Conservation (phyloP, 192 early-diverging fungal species). For the Coemansia sp. region DNA sequence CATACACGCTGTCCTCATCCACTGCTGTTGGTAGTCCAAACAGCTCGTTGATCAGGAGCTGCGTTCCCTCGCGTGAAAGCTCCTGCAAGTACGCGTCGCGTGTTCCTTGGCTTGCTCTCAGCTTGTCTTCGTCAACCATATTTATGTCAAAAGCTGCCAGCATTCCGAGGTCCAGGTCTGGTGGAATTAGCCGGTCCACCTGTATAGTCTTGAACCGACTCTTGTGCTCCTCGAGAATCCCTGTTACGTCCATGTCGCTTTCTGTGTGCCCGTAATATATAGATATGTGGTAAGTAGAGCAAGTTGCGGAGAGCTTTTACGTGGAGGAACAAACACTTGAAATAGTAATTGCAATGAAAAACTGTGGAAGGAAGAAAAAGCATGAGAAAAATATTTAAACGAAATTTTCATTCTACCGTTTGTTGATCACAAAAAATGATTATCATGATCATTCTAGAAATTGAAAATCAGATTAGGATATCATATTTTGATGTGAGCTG, state of each 20-base stretch:
- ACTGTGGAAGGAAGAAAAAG: not conserved
- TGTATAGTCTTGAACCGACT: constrained; percentile 70
- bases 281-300: not conserved
- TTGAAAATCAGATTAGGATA: too few species aligned
- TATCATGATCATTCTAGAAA: too few species aligned
- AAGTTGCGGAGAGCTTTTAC: not conserved
- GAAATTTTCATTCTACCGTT: not conserved
- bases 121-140: constrained; percentile 64
- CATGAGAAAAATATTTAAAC: not conserved
- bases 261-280: not conserved
- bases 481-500: too few species aligned
- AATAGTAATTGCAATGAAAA: not conserved
- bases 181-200: constrained; percentile 78
- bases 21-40: constrained; percentile 74
- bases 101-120: constrained; percentile 19
- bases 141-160: constrained; percentile 82
- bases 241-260: constrained; percentile 64
- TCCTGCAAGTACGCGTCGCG: constrained; percentile 64
- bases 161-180: constrained; percentile 87
- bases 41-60: constrained; percentile 86
- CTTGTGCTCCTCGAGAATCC: constrained; percentile 69
- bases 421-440: not conserved
- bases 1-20: constrained; percentile 75
- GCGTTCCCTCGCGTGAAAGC: constrained; percentile 76
- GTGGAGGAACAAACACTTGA: not conserved